These are phyloP conservation scores for Stipa capillata DNA, from an alignment of 176 grass and related monocot species.

Conservation along the genomic window DNA sequence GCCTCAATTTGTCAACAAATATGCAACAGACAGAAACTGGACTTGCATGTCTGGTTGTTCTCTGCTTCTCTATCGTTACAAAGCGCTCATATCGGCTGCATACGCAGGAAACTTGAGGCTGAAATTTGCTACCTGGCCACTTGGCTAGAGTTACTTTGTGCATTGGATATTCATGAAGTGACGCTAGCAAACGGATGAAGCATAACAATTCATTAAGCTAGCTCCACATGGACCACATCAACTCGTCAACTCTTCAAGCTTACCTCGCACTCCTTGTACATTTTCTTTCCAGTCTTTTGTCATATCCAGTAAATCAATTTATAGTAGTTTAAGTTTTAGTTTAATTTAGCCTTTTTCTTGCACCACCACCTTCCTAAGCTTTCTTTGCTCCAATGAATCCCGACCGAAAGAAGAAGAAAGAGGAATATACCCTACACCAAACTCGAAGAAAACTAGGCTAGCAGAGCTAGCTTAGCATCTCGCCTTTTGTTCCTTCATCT, in stretches of 20 bases:
- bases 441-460: constrained; percentile 7
- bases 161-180: background rate
- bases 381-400: background rate
- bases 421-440: constrained; percentile 5
- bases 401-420: background rate
- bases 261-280: background rate
- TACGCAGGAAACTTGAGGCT: background rate
- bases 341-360: background rate
- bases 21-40: background rate
- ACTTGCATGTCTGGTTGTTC: background rate
- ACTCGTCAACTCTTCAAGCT: background rate
- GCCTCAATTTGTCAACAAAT: no score
- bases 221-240: constrained; percentile 6
- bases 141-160: background rate
- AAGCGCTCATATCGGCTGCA: background rate
- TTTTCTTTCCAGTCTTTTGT: background rate
- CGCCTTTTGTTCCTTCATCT: constrained; percentile 24
- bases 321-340: background rate
- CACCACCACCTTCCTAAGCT: no score
- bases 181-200: constrained; percentile 1
- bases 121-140: background rate
- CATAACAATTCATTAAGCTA: constrained; percentile 12
- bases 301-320: background rate
- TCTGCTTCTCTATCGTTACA: background rate
- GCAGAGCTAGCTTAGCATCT: background rate